Evolutionary conservation across 345 rosid species (phyloP).

Genomic region (Orychophragmus violaceus): DNA sequence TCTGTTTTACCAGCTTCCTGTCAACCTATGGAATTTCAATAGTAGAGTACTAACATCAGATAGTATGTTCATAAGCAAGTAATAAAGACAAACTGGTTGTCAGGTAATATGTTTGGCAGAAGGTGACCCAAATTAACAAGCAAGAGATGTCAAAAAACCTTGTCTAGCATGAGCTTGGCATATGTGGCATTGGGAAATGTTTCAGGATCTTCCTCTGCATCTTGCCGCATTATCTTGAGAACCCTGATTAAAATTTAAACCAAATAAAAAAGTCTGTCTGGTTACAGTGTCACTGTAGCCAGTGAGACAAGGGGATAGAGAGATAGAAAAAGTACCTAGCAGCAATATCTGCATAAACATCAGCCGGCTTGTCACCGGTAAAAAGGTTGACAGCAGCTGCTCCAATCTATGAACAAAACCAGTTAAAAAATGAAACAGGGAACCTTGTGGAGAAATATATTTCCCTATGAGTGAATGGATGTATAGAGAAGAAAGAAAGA

Average conservation of each 20-base stretch:
- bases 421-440: background rate
- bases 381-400: slow-evolving; percentile 97
- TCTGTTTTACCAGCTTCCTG: slow-evolving; percentile 93
- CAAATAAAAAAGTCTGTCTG: slow-evolving; percentile 10
- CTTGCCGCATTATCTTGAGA: slow-evolving; percentile 65
- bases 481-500: background rate
- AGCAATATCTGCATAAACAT: slow-evolving; percentile 92
- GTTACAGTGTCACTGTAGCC: background rate
- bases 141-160: slow-evolving; percentile 45
- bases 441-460: background rate
- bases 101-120: background rate
- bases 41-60: slow-evolving; percentile 19
- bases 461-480: background rate
- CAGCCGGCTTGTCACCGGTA: slow-evolving; percentile 80
- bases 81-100: background rate
- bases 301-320: background rate
- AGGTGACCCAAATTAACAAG: slow-evolving; percentile 9
- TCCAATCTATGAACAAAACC: slow-evolving; percentile 37
- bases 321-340: slow-evolving; percentile 45
- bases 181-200: slow-evolving; percentile 44
- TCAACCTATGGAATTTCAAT: slow-evolving; percentile 60
- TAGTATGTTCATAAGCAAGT: background rate
- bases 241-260: slow-evolving; percentile 47
- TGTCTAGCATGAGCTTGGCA: slow-evolving; percentile 64
- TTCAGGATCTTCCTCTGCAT: slow-evolving; percentile 69